phyloP scores from a whole-genome alignment of 345 rosid species.

The Salix brachista region DNA sequence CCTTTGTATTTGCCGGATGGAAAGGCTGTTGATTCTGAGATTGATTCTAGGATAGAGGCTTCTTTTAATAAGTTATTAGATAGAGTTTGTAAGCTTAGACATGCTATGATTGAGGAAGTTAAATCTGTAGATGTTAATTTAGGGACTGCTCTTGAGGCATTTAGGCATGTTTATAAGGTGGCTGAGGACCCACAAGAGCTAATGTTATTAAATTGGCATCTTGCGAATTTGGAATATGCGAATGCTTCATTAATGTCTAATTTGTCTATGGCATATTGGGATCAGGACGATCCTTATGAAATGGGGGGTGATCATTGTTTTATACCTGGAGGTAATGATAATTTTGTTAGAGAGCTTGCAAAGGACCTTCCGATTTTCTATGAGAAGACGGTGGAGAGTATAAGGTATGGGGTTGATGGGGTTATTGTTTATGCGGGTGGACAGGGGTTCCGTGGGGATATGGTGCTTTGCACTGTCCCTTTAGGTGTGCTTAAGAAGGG shows the following conservation, averaged over 20 bases:
- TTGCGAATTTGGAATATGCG: constrained; percentile 88
- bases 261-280: constrained; percentile 94
- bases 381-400: constrained; percentile 60
- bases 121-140: constrained; percentile 76
- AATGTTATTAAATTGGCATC: constrained; percentile 91
- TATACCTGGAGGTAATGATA: constrained; percentile 88
- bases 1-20: constrained; percentile 89
- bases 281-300: constrained; percentile 98
- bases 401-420: constrained; percentile 77
- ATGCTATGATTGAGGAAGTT: constrained; percentile 89
- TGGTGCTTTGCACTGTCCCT: constrained; percentile 88
- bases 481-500: constrained; percentile 83
- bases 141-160: constrained; percentile 86
- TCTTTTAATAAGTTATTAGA: constrained; percentile 83
- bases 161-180: constrained; percentile 67
- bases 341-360: constrained; percentile 78
- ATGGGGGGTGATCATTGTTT: constrained; percentile 99
- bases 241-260: constrained; percentile 87
- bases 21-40: constrained; percentile 60
- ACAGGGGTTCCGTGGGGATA: constrained; percentile 74
- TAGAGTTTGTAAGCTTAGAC: constrained; percentile 93
- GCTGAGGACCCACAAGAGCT: constrained; percentile 76
- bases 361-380: constrained; percentile 85
- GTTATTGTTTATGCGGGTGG: constrained; percentile 65
- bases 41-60: constrained; percentile 77